Percentiles rank a stretch among this genome's conserved stretches.
Conservation (phyloP, 306 rosid genomes). For the Mucuna pruriens region DNA sequence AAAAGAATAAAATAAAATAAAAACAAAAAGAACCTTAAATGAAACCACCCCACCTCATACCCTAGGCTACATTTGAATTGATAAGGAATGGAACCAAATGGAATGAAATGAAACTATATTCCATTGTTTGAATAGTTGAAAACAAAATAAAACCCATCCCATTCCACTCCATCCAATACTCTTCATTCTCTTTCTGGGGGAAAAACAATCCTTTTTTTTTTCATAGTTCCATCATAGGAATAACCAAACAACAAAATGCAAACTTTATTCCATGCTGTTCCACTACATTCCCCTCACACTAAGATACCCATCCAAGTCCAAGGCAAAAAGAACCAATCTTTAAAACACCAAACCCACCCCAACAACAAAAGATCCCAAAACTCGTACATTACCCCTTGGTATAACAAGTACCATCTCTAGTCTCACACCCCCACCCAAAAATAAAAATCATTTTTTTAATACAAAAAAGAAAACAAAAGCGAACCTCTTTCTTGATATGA, state of each 20-base stretch:
- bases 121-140: neutral
- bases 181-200: neutral
- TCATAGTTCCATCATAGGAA: neutral
- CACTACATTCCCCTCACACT: neutral
- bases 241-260: neutral
- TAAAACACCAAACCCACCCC: neutral
- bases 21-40: neutral
- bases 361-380: constrained; percentile 15
- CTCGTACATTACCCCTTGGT: neutral
- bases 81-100: neutral
- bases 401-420: neutral
- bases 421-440: neutral
- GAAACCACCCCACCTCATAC: neutral
- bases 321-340: neutral
- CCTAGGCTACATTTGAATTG: neutral
- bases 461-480: neutral
- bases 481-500: constrained; percentile 72
- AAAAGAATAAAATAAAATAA: neutral
- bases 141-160: neutral
- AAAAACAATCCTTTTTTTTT: too few relatives aligned
- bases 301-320: neutral
- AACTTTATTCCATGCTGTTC: neutral
- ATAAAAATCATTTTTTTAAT: neutral
- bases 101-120: neutral
- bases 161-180: neutral